Evolutionary conservation across 2,329 filamentous ascomycete species (phyloP).

Genomic region (Sporothrix phasma): DNA sequence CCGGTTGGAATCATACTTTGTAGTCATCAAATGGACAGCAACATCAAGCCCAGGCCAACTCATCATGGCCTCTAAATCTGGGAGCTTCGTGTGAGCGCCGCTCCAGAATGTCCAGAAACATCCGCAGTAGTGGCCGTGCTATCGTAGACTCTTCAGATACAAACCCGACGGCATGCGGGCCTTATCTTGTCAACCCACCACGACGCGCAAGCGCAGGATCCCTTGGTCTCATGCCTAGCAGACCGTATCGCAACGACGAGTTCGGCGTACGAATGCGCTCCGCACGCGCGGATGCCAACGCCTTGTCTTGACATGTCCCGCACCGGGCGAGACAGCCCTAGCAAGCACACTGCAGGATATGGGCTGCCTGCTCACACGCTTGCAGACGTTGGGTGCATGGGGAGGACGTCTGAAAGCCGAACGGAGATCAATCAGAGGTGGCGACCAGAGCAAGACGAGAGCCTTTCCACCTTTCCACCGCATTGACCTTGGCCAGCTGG

Average conservation of each 20-base stretch:
- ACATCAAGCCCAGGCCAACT: too few relatives aligned
- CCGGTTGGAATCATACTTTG: too few relatives aligned
- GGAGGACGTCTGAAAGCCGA: background rate
- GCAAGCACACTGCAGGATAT: too few relatives aligned
- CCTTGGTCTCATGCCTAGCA: background rate
- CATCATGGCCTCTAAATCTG: too few relatives aligned
- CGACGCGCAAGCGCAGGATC: background rate
- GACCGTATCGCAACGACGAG: background rate
- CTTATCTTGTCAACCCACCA: background rate
- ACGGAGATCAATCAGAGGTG: background rate
- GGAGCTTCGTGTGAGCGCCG: too few relatives aligned
- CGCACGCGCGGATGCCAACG: background rate
- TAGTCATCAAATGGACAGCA: background rate
- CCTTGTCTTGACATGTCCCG: conserved; percentile 2
- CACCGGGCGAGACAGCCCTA: background rate
- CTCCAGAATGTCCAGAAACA: too few relatives aligned
- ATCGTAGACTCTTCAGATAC: background rate
- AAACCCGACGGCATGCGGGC: background rate
- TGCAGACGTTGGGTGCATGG: too few relatives aligned
- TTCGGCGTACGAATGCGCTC: background rate
- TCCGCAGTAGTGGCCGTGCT: background rate
- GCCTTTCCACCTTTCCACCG: too few relatives aligned
- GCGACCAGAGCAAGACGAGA: too few relatives aligned
- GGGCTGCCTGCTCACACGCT: too few relatives aligned
- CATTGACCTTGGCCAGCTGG: too few relatives aligned